Conservation (phyloP, 345 rosid genomes). For the Linum tenue region DNA sequence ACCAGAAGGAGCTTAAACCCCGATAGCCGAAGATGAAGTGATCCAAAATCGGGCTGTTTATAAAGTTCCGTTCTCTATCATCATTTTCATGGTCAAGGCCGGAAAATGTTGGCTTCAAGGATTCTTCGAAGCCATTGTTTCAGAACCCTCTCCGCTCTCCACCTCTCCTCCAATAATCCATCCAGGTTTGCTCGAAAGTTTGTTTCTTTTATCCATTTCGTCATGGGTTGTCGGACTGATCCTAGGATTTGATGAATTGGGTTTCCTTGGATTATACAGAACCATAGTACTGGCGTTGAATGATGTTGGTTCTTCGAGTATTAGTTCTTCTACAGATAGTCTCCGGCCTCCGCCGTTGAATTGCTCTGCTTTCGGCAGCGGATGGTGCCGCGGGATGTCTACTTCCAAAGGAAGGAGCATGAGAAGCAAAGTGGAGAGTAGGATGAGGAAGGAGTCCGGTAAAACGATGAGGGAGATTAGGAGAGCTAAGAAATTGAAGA, state of each 20-base stretch:
- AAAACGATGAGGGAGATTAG: slow-evolving; percentile 80
- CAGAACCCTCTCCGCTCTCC: slow-evolving; percentile 37
- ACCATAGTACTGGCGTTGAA: neutral
- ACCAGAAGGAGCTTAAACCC: too few relatives aligned
- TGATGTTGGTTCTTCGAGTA: neutral
- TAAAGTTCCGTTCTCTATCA: too few relatives aligned
- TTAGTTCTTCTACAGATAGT: neutral
- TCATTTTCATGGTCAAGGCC: too few relatives aligned
- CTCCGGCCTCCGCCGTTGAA: neutral
- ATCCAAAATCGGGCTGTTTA: too few relatives aligned
- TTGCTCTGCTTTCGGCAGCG: slow-evolving; percentile 14
- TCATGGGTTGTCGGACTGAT: too few relatives aligned
- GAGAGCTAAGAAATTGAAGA: slow-evolving; percentile 79
- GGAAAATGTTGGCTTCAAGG: slow-evolving; percentile 51
- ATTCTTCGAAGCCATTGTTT: slow-evolving; percentile 36
- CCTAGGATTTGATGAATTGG: too few relatives aligned
- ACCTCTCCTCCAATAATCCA: slow-evolving; percentile 30
- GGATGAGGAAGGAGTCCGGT: slow-evolving; percentile 87
- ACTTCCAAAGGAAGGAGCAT: slow-evolving; percentile 77
- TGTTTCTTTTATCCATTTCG: slow-evolving; percentile 7
- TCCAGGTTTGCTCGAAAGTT: slow-evolving; percentile 25
- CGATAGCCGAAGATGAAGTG: too few relatives aligned
- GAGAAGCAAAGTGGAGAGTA: slow-evolving; percentile 87
- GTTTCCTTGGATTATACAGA: neutral
- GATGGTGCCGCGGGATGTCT: slow-evolving; percentile 61